Conservation (phyloP, 2,329 filamentous ascomycete species). For the Alternaria alternata region DNA sequence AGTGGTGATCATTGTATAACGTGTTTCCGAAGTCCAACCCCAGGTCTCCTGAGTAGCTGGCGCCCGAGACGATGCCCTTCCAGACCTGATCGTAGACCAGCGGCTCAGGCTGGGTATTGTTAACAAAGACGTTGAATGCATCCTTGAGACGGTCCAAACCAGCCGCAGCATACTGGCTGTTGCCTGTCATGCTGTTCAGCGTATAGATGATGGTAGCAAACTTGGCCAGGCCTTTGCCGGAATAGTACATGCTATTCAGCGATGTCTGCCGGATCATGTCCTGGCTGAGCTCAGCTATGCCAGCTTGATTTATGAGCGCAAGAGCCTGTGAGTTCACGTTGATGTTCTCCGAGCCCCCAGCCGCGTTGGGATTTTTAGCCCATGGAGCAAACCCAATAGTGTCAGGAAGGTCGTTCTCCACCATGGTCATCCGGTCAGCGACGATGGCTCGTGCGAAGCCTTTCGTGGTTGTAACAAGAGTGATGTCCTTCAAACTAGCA, state of each 20-base stretch:
- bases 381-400: slow-evolving; percentile 83
- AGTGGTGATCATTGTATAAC: slow-evolving; percentile 76
- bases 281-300: slow-evolving; percentile 75
- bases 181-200: slow-evolving; percentile 66
- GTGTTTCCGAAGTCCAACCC: slow-evolving; percentile 91
- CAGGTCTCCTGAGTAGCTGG: slow-evolving; percentile 56
- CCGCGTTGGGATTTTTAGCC: slow-evolving; percentile 60
- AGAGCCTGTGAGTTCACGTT: slow-evolving; percentile 61
- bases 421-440: slow-evolving; percentile 67
- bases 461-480: slow-evolving; percentile 84
- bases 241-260: slow-evolving; percentile 92
- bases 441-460: slow-evolving; percentile 76
- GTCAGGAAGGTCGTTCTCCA: slow-evolving; percentile 73
- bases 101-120: slow-evolving; percentile 59
- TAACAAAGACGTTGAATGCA: slow-evolving; percentile 60
- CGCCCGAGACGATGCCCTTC: slow-evolving; percentile 84
- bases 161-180: slow-evolving; percentile 61
- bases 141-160: slow-evolving; percentile 61
- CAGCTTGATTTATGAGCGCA: slow-evolving; percentile 66
- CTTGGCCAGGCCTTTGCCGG: slow-evolving; percentile 64
- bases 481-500: slow-evolving; percentile 60
- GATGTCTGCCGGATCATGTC: slow-evolving; percentile 78
- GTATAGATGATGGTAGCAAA: slow-evolving; percentile 58
- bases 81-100: slow-evolving; percentile 69
- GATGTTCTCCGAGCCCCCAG: slow-evolving; percentile 43